Evolutionary conservation across 306 rosid species (phyloP), one percentile per base, ranked within the genome.

Genomic region (Pterocarpus santalinus): DNA sequence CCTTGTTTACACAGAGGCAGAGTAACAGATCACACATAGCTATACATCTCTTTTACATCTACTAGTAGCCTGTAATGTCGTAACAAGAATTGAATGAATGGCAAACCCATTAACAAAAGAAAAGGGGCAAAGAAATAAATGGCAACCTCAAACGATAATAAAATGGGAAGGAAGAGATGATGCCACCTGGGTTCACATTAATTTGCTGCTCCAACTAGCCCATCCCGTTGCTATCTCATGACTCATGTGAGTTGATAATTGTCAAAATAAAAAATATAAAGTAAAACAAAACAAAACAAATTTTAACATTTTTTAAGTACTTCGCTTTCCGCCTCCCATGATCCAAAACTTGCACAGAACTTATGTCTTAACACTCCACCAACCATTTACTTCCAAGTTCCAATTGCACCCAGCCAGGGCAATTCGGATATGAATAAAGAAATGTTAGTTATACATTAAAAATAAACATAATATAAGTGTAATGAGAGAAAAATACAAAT

Each of bases 171-270:
- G 17, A 47, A 62, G 7, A 30, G 11, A 34, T 17, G 22, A 53
- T 69, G 76, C 3, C 69, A 43, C 4, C 30, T 55, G 58, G 15
- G 17, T 56, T 66, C 75, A 78, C 69, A 78, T 67, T 17, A 39
- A 78, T 41, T 56, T 56, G 68, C 28, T 22, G 32, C 10, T 41
- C 36, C 43, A 77, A 65, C 65, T 53, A 65, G 71, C 28, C 17
- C 39, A 63, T 52, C 61, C 53, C 47, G 49, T 30, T 47, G n/a
- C 44, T 22, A 65, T 32, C 62, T 69, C 82, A 43, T 44, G 10
- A 69, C 34, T 9, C 70, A 61, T 75, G 67, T 38, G 33, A 44
- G 3, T 58, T 43, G 9, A 75, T 61, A 61, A 61, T 61, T 16
- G 12, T 61, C 7, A 61, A 60, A 73, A 73, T 57, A 46, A 68